Conservation (phyloP, 306 rosid genomes). For the Fragaria iinumae region DNA sequence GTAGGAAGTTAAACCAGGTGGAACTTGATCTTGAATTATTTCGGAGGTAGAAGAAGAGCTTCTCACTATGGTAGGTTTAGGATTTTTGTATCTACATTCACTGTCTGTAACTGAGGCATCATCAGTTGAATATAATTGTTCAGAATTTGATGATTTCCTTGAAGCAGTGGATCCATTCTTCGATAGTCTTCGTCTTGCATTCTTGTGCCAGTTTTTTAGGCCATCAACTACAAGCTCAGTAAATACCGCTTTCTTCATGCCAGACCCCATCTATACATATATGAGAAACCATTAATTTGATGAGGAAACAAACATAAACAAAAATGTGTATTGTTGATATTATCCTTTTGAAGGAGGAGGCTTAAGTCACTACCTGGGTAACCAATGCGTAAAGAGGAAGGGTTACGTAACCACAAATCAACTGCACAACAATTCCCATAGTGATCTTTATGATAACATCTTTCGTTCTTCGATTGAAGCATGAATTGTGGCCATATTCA, state of each 20-base stretch:
- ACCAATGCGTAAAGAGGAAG: conserved; percentile 71
- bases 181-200: conserved; percentile 35
- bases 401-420: conserved; percentile 66
- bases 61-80: not conserved
- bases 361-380: conserved; percentile 45
- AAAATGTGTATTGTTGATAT: not conserved
- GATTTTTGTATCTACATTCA: not conserved
- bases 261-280: conserved; percentile 52
- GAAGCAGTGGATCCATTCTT: conserved; percentile 22
- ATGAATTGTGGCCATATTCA: conserved; percentile 63
- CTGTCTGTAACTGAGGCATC: conserved; percentile 12
- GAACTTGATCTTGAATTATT: conserved; percentile 8
- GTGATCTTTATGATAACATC: conserved; percentile 46
- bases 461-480: conserved; percentile 47
- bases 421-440: conserved; percentile 61
- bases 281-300: not conserved
- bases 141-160: not conserved
- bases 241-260: conserved; percentile 54
- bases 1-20: conserved; percentile 7
- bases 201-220: conserved; percentile 52
- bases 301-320: not conserved
- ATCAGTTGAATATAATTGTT: not conserved
- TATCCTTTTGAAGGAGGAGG: not conserved
- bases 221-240: conserved; percentile 44
- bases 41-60: conserved; percentile 4